These are phyloP conservation scores for Serendipita sp. DNA, from an alignment of 768 basidiomycete genomes.

Conservation along the genomic window DNA sequence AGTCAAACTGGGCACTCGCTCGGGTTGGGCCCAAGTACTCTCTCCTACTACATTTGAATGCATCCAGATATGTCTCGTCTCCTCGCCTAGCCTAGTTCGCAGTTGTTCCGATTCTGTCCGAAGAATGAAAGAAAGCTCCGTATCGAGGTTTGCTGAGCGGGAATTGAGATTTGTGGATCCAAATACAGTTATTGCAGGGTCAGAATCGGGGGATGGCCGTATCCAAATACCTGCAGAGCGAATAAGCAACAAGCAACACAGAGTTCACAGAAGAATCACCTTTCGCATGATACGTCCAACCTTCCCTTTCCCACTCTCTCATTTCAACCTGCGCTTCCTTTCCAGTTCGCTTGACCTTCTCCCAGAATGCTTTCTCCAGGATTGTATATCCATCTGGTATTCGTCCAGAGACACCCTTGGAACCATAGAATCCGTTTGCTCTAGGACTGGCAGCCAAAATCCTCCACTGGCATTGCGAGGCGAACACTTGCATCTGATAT, in stretches of 20 bases:
- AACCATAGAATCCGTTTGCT: slow-evolving; percentile 94
- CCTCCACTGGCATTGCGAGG: slow-evolving; percentile 39
- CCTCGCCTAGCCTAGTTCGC: slow-evolving; percentile 17
- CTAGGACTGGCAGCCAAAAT: slow-evolving; percentile 79
- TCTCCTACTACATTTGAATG: slow-evolving; percentile 17
- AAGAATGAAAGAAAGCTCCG: slow-evolving; percentile 80
- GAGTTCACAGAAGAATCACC: slow-evolving; percentile 29
- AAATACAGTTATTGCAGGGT: slow-evolving; percentile 64
- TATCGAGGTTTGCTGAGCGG: slow-evolving; percentile 77
- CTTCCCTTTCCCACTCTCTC: slow-evolving; percentile 70
- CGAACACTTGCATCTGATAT: slow-evolving; percentile 59
- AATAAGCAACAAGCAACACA: not conserved
- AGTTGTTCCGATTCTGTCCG: slow-evolving; percentile 38
- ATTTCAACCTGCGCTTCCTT: slow-evolving; percentile 41
- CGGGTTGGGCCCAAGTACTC: slow-evolving; percentile 18
- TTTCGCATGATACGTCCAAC: slow-evolving; percentile 99
- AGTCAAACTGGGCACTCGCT: slow-evolving; percentile 18
- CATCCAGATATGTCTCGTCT: slow-evolving; percentile 19
- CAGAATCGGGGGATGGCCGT: slow-evolving; percentile 34
- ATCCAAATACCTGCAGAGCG: slow-evolving; percentile 63
- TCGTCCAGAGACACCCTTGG: slow-evolving; percentile 73
- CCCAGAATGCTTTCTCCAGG: slow-evolving; percentile 64
- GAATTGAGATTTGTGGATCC: slow-evolving; percentile 93
- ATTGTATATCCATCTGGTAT: slow-evolving; percentile 93
- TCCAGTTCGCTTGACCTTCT: slow-evolving; percentile 10